Percentiles rank a stretch among this genome's conserved stretches.
phyloP scores from a whole-genome alignment of 2,329 filamentous ascomycete species.

The Lomentospora prolificans region DNA sequence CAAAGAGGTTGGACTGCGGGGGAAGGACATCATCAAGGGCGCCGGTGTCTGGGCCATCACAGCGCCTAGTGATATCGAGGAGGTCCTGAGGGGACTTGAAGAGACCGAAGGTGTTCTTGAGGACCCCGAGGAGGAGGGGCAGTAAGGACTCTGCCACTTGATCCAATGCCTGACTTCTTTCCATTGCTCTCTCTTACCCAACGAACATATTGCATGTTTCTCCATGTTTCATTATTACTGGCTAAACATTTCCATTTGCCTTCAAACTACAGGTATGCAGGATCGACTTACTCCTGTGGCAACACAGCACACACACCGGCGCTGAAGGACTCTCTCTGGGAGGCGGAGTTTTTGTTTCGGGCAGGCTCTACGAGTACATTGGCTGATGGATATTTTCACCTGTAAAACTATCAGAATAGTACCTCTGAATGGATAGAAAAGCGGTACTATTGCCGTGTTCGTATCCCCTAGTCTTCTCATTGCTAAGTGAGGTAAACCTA shows the following conservation, averaged over 20 bases:
- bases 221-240: not conserved
- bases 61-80: slow-evolving; percentile 66
- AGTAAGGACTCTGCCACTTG: not conserved
- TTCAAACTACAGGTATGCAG: not conserved
- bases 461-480: no score
- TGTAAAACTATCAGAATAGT: not conserved
- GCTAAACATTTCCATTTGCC: not conserved
- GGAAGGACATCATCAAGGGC: slow-evolving; percentile 68
- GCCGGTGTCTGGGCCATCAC: slow-evolving; percentile 90
- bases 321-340: not conserved
- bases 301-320: not conserved
- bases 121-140: slow-evolving; percentile 29
- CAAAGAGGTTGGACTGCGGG: slow-evolving; percentile 85
- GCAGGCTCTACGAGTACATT: not conserved
- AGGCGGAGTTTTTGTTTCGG: not conserved
- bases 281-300: not conserved
- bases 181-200: not conserved
- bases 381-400: not conserved
- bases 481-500: no score
- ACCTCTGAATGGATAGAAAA: not conserved
- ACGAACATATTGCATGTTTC: not conserved
- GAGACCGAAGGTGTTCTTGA: slow-evolving; percentile 48
- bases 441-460: no score
- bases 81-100: slow-evolving; percentile 54
- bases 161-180: not conserved